These are phyloP conservation scores for Allium sativum DNA, from an alignment of 106 monocot species.

Conservation along the genomic window DNA sequence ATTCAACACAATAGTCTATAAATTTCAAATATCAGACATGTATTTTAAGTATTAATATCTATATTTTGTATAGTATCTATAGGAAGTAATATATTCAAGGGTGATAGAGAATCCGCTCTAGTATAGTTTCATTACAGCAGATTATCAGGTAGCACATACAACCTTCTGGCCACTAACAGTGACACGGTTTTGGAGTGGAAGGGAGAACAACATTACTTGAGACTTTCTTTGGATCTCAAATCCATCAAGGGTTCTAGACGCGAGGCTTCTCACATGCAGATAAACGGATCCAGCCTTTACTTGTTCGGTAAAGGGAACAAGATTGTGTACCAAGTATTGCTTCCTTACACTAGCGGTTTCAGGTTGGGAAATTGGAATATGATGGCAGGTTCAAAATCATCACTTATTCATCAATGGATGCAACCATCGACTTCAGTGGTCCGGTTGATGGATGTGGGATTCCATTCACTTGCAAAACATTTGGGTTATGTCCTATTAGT, in stretches of 20 bases:
- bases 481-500: constrained; percentile 36
- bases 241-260: constrained; percentile 25
- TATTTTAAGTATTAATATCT: no score
- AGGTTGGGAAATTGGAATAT: constrained; percentile 26
- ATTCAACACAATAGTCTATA: no score
- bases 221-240: constrained; percentile 33
- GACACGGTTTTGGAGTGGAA: constrained; percentile 46
- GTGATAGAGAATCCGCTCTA: no score
- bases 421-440: constrained; percentile 24
- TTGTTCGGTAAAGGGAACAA: constrained; percentile 14
- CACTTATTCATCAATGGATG: constrained; percentile 8
- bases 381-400: constrained; percentile 34
- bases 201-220: constrained; percentile 49
- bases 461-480: constrained; percentile 35
- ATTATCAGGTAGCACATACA: no score
- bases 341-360: constrained; percentile 13
- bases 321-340: constrained; percentile 8
- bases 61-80: no score
- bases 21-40: no score
- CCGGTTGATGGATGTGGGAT: constrained; percentile 43
- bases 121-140: no score
- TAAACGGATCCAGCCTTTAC: constrained; percentile 47
- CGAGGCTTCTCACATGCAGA: constrained; percentile 27
- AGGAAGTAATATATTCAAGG: no score
- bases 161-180: constrained; percentile 28